Evolutionary conservation across 2,329 filamentous ascomycete species (phyloP).

Genomic region (Trichoderma asperellum): DNA sequence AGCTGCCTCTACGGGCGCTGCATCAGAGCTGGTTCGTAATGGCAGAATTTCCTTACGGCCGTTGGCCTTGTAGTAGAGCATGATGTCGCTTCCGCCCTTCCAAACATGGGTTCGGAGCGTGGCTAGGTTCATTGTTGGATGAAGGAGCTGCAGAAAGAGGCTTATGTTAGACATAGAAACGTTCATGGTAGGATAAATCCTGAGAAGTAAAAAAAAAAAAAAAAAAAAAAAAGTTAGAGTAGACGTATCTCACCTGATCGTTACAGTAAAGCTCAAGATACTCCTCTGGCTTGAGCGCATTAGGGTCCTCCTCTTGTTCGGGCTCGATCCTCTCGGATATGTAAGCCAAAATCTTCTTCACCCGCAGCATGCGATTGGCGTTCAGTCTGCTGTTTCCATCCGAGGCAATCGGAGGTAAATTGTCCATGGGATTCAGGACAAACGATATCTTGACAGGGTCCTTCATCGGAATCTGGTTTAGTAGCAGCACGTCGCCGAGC

Average conservation of each 20-base stretch:
- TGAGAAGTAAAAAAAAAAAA: too few relatives aligned
- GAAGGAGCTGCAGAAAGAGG: conserved; percentile 57
- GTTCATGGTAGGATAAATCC: background rate
- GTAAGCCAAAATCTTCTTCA: conserved; percentile 92
- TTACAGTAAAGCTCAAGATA: conserved; percentile 96
- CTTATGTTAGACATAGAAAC: conserved; percentile 28
- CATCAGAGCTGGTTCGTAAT: background rate
- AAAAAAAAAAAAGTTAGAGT: too few relatives aligned
- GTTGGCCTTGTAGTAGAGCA: conserved; percentile 89
- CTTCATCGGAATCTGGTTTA: conserved; percentile 82
- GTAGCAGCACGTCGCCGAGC: conserved; percentile 84
- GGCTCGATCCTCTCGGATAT: conserved; percentile 89
- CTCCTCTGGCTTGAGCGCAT: conserved; percentile 77
- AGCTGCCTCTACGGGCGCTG: background rate
- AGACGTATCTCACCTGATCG: conserved; percentile 68
- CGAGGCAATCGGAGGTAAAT: conserved; percentile 72
- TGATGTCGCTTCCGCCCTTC: conserved; percentile 91
- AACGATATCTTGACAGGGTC: conserved; percentile 98
- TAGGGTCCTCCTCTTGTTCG: conserved; percentile 61
- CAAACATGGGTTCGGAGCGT: conserved; percentile 90
- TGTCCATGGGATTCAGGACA: conserved; percentile 77
- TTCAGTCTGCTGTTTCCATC: conserved; percentile 91
- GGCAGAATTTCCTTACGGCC: conserved; percentile 68
- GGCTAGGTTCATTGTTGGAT: conserved; percentile 87
- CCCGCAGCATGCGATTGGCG: conserved; percentile 93